Conservation (phyloP, 2,329 filamentous ascomycete genomes). For the Talaromyces sp. region DNA sequence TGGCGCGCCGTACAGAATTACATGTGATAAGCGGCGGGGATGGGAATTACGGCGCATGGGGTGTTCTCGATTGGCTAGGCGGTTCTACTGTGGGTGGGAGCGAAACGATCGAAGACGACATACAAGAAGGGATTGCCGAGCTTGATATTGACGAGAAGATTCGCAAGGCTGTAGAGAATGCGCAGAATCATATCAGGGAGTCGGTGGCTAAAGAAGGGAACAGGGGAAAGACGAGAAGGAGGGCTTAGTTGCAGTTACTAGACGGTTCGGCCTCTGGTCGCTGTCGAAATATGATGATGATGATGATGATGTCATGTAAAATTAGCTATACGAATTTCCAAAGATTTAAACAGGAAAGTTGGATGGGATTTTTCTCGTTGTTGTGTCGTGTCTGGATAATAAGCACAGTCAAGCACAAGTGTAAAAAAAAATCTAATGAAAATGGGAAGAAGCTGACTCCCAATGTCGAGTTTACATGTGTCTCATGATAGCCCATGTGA, state of each 20-base stretch:
- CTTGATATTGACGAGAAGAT: constrained; percentile 29
- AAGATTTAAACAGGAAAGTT: constrained; percentile 7
- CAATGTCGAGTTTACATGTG: constrained; percentile 35
- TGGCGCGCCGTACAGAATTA: constrained; percentile 53
- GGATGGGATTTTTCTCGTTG: constrained; percentile 9
- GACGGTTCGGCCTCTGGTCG: not conserved
- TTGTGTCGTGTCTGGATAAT: constrained; percentile 9
- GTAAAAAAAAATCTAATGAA: constrained; percentile 19
- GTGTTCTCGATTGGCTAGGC: constrained; percentile 41
- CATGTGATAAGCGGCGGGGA: constrained; percentile 47
- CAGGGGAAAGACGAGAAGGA: constrained; percentile 8
- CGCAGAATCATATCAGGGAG: constrained; percentile 22
- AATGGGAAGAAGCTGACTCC: constrained; percentile 24
- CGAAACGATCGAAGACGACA: constrained; percentile 42
- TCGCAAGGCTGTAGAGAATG: constrained; percentile 24
- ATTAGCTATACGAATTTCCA: not conserved
- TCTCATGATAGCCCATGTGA: constrained; percentile 25
- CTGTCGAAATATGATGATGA: not conserved
- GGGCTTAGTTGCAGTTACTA: not conserved
- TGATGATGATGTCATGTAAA: constrained; percentile 2
- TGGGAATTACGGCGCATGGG: constrained; percentile 43
- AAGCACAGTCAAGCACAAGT: constrained; percentile 27
- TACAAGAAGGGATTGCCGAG: constrained; percentile 36
- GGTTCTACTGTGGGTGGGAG: constrained; percentile 37
- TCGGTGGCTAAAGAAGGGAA: constrained; percentile 9